Percentiles rank a stretch among this genome's conserved stretches.
Evolutionary conservation across 139 green algal species (phyloP).

Genomic region (Zygnema circumcarinatum): DNA sequence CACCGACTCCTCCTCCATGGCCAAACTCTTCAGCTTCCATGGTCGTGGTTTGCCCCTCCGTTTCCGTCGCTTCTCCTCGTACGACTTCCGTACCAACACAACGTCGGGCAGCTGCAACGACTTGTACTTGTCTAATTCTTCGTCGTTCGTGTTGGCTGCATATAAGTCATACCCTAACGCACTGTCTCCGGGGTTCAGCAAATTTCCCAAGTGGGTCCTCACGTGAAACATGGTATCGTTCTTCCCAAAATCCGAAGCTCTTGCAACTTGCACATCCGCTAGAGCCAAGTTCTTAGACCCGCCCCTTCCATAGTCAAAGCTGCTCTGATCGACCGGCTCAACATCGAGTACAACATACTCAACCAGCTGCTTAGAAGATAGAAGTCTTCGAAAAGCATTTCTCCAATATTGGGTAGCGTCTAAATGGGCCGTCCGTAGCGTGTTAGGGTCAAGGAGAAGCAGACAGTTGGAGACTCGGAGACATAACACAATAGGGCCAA

Average conservation of each 20-base stretch:
- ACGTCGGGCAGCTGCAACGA: constrained; percentile 78
- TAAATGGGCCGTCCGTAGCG: constrained; percentile 75
- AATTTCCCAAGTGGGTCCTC: constrained; percentile 87
- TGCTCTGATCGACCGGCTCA: constrained; percentile 65
- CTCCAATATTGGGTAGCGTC: constrained; percentile 81
- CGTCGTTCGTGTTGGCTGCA: constrained; percentile 76
- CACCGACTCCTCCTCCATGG: constrained; percentile 16
- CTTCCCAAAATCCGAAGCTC: constrained; percentile 83
- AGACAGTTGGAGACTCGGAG: constrained; percentile 85
- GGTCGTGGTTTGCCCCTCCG: constrained; percentile 52
- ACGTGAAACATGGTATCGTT: constrained; percentile 85
- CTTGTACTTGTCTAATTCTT: constrained; percentile 76
- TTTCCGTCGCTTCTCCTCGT: constrained; percentile 83
- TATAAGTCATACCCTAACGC: constrained; percentile 89
- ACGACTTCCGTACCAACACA: constrained; percentile 89
- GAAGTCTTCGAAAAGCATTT: constrained; percentile 71
- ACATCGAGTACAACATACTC: constrained; percentile 94
- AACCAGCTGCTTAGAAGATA: constrained; percentile 73
- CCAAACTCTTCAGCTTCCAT: constrained; percentile 59
- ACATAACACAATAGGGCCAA: constrained; percentile 90
- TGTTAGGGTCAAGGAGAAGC: constrained; percentile 84
- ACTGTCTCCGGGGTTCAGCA: constrained; percentile 73
- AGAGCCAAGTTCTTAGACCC: constrained; percentile 46
- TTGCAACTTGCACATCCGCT: constrained; percentile 79
- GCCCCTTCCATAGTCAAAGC: constrained; percentile 4